A percentile compares a stretch with the other conserved stretches of the same genome.
These are phyloP conservation scores for Saccharomyces uvarum DNA, from an alignment of 1,139 yeast species.

Conservation along the genomic window DNA sequence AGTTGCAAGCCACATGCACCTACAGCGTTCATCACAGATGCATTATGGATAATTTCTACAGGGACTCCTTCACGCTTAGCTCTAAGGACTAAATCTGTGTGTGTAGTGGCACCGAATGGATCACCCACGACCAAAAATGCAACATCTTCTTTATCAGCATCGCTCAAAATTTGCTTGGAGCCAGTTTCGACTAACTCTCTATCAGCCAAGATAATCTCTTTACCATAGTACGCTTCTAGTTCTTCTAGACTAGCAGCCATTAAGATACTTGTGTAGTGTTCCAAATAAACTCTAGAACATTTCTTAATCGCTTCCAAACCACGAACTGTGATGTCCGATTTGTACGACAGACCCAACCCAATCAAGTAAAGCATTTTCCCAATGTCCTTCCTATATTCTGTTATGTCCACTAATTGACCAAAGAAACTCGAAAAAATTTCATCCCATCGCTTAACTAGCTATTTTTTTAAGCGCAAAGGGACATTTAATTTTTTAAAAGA, in stretches of 20 bases:
- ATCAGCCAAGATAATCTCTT: constrained; percentile 81
- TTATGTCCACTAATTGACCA: background rate
- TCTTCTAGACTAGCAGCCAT: constrained; percentile 78
- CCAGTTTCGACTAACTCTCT: constrained; percentile 90
- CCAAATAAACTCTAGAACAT: constrained; percentile 84
- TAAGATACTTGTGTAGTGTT: constrained; percentile 88
- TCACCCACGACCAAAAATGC: constrained; percentile 96
- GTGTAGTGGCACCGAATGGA: constrained; percentile 97
- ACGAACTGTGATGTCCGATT: constrained; percentile 85
- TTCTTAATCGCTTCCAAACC: constrained; percentile 77
- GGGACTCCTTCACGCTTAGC: constrained; percentile 77
- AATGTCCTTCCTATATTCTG: background rate
- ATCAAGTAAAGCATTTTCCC: constrained; percentile 70
- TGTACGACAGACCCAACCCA: constrained; percentile 87
- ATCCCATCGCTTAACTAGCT: background rate
- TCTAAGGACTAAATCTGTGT: constrained; percentile 83
- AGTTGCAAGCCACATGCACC: constrained; percentile 96
- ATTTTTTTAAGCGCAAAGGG: background rate
- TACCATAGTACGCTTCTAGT: constrained; percentile 74
- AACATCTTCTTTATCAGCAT: constrained; percentile 72
- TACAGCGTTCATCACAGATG: constrained; percentile 96
- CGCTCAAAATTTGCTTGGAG: constrained; percentile 69
- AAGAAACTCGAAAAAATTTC: background rate
- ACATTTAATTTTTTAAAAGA: background rate
- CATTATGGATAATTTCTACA: constrained; percentile 84